Evolutionary conservation across 331 rosid species (phyloP), one percentile per base, ranked within the genome.

Genomic region (Cydonia oblonga): DNA sequence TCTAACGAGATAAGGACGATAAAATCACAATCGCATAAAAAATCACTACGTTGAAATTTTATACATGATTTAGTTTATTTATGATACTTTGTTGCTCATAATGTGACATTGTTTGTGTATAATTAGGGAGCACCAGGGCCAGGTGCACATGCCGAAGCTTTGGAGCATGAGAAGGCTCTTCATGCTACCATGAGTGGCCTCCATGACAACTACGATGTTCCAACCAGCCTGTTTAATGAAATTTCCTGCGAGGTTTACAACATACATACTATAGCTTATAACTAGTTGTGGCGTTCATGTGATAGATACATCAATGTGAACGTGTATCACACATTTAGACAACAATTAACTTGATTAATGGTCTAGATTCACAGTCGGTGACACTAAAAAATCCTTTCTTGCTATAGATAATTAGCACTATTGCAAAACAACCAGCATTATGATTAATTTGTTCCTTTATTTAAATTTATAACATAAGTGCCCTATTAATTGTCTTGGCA

Each of bases 221-320:
- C 85, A 5, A 74, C 82, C 53, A 73, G 72, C 71, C 23, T 83
- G 64, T 80, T 86, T 9, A 80, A 80, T 82, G 66, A 74, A 75
- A 73, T 90, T 56, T 75, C 87, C 30, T 72, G 83, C 82, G 87
- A 90, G 93, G 96, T 90, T 70, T 25, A n/a, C 25, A 49, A 71
- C 11, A 26, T 11, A 16, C 11, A 52, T 44, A 14, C 64, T 18
- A 15, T 60, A 19, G 5, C 11, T 14, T 18, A 9, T 63, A 16
- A 42, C 11, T 10, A 25, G 9, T 9, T 40, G 46, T 40, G 46
- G 46, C 46, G 2, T 40, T 40, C 46, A 40, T 40, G 46, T 40
- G 46, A 40, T 40, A 40, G 46, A 40, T 40, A 40, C 46, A 40
- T 40, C 10, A 40, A 40, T 51, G 22, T 51, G 56, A 51, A 51